A percentile compares a stretch with the other conserved stretches of the same genome.
Evolutionary conservation across 148 eudicot species (phyloP).

Genomic region (Silene latifolia): DNA sequence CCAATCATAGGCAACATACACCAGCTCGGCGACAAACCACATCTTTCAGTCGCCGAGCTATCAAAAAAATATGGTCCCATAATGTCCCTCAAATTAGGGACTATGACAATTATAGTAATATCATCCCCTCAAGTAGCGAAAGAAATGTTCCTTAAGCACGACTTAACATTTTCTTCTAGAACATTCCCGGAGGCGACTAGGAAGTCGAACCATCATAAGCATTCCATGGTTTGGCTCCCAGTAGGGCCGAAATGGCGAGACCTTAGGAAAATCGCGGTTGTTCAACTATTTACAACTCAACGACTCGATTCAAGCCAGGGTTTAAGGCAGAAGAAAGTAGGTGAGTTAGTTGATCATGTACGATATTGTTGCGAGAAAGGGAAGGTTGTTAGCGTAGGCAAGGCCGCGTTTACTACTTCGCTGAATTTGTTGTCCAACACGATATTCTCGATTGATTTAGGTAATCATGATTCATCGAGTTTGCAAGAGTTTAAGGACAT

Average conservation of each 20-base stretch:
- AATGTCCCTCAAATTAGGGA: constrained; percentile 27
- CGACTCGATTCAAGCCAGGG: constrained; percentile 22
- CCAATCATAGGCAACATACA: constrained; percentile 28
- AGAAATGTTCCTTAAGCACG: constrained; percentile 14
- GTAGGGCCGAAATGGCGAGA: constrained; percentile 20
- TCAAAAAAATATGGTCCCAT: constrained; percentile 2
- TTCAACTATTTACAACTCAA: constrained; percentile 25
- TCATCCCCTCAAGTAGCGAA: constrained; percentile 28
- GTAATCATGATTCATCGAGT: background rate
- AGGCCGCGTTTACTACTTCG: constrained; percentile 23
- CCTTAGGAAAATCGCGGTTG: constrained; percentile 15
- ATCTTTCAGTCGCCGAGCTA: constrained; percentile 3
- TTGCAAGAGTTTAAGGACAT: constrained; percentile 20
- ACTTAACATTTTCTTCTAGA: background rate
- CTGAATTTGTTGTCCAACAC: constrained; percentile 28
- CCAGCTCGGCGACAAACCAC: constrained; percentile 11
- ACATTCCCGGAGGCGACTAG: background rate
- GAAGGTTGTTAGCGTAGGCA: constrained; percentile 19
- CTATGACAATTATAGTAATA: constrained; percentile 27
- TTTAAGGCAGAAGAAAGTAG: constrained; percentile 23
- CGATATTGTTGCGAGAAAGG: constrained; percentile 3
- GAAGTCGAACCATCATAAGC: constrained; percentile 6
- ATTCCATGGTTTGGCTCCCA: constrained; percentile 19
- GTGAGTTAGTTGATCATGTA: constrained; percentile 19
- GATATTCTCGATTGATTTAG: constrained; percentile 27